Percentiles rank a stretch among this genome's conserved stretches.
phyloP scores from a whole-genome alignment of 2,329 filamentous ascomycete species.

The Colletotrichum brevisporum region DNA sequence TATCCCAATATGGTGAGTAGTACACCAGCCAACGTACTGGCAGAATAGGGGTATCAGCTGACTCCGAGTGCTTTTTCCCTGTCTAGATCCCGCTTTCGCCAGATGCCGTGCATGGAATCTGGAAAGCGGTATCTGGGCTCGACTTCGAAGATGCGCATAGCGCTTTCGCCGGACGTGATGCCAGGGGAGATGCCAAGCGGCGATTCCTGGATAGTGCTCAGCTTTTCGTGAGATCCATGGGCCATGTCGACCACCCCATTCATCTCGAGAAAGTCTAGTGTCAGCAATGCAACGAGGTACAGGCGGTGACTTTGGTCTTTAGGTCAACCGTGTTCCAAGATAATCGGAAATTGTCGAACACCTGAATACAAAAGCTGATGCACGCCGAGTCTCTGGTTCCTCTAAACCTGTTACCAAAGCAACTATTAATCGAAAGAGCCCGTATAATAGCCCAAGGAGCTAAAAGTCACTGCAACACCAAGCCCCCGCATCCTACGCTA shows the following conservation, averaged over 20 bases:
- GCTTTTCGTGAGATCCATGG: conserved; percentile 37
- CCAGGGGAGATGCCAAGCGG: conserved; percentile 36
- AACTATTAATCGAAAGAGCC: too few species aligned
- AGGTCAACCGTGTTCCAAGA: too few species aligned
- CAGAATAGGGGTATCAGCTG: not conserved
- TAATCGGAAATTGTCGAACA: too few species aligned
- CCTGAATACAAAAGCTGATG: too few species aligned
- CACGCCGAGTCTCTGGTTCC: too few species aligned
- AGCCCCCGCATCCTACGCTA: not conserved
- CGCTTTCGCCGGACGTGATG: conserved; percentile 27
- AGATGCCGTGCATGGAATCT: conserved; percentile 28
- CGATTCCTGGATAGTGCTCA: conserved; percentile 39
- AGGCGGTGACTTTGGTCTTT: not conserved
- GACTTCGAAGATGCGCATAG: conserved; percentile 40
- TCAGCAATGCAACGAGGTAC: too few species aligned
- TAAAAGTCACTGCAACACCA: not conserved
- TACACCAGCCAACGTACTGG: too few species aligned
- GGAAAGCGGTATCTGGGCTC: conserved; percentile 30
- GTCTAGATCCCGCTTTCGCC: conserved; percentile 32
- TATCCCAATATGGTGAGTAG: conserved; percentile 40
- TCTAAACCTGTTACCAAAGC: too few species aligned
- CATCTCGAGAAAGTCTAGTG: conserved; percentile 5
- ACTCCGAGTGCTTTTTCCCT: too few species aligned
- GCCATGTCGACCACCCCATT: conserved; percentile 28
- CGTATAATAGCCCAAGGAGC: too few species aligned